These are phyloP conservation scores for Solanum neorickii DNA, from an alignment of 257 asterid species.

Conservation along the genomic window DNA sequence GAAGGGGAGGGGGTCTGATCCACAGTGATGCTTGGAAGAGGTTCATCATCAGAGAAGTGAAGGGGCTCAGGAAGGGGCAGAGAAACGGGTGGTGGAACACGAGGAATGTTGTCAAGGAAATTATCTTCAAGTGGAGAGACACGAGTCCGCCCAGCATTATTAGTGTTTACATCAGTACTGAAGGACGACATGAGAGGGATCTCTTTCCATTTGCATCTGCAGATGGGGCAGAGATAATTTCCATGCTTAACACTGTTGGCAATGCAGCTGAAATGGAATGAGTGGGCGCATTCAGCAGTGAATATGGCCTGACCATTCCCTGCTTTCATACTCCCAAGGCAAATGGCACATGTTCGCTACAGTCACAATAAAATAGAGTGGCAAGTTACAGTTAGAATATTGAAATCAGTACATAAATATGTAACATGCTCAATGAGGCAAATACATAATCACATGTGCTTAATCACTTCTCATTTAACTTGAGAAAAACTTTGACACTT, in stretches of 20 bases:
- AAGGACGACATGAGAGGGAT: slow-evolving; percentile 10
- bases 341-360: slow-evolving; percentile 25
- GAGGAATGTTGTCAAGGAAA: background rate
- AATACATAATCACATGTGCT: background rate
- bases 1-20: background rate
- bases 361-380: background rate
- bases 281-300: slow-evolving; percentile 31
- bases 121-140: slow-evolving; percentile 12
- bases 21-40: slow-evolving; percentile 3
- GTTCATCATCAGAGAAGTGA: slow-evolving; percentile 23
- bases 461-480: background rate
- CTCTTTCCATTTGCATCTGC: slow-evolving; percentile 26
- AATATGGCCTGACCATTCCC: slow-evolving; percentile 28
- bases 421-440: background rate
- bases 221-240: slow-evolving; percentile 21
- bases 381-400: background rate
- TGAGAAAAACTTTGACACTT: background rate
- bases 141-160: background rate
- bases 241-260: slow-evolving; percentile 24
- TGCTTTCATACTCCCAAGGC: slow-evolving; percentile 14
- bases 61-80: background rate
- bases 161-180: background rate
- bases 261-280: slow-evolving; percentile 27
- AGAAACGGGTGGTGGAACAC: background rate
- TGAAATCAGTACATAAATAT: background rate